Percentiles rank a stretch among this genome's conserved stretches.
Conservation (phyloP, 2,329 filamentous ascomycete species). For the Talaromyces sp. region DNA sequence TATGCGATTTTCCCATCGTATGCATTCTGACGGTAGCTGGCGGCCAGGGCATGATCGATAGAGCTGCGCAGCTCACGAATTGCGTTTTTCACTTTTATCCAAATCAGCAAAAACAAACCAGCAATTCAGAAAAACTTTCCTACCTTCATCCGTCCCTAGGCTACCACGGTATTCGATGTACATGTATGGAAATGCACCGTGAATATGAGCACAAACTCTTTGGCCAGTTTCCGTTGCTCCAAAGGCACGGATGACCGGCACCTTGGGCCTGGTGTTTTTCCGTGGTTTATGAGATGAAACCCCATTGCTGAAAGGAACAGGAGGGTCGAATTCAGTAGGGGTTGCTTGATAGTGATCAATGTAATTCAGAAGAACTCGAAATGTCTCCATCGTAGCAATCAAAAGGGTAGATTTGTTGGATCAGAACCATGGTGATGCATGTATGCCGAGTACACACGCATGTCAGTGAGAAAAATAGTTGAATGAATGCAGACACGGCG, state of each 20-base stretch:
- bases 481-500: not conserved
- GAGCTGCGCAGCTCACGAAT: slow-evolving; percentile 75
- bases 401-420: slow-evolving; percentile 15
- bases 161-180: slow-evolving; percentile 79
- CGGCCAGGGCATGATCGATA: slow-evolving; percentile 82
- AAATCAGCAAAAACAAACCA: not conserved
- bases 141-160: slow-evolving; percentile 63
- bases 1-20: slow-evolving; percentile 65
- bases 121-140: slow-evolving; percentile 20
- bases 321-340: slow-evolving; percentile 75
- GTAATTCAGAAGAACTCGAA: slow-evolving; percentile 89
- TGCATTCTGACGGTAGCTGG: slow-evolving; percentile 74
- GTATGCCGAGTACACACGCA: not conserved
- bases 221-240: slow-evolving; percentile 91
- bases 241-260: slow-evolving; percentile 86
- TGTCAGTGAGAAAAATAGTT: not conserved
- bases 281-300: slow-evolving; percentile 44
- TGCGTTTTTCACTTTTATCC: slow-evolving; percentile 61
- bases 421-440: slow-evolving; percentile 5
- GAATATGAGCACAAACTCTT: slow-evolving; percentile 92
- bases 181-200: slow-evolving; percentile 94
- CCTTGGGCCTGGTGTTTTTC: slow-evolving; percentile 58
- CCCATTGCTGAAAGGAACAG: slow-evolving; percentile 61
- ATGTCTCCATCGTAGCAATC: slow-evolving; percentile 58
- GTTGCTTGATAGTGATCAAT: slow-evolving; percentile 88